These are phyloP conservation scores for Vitis vinifera DNA, from an alignment of 164 flowering plant species.

Conservation along the genomic window DNA sequence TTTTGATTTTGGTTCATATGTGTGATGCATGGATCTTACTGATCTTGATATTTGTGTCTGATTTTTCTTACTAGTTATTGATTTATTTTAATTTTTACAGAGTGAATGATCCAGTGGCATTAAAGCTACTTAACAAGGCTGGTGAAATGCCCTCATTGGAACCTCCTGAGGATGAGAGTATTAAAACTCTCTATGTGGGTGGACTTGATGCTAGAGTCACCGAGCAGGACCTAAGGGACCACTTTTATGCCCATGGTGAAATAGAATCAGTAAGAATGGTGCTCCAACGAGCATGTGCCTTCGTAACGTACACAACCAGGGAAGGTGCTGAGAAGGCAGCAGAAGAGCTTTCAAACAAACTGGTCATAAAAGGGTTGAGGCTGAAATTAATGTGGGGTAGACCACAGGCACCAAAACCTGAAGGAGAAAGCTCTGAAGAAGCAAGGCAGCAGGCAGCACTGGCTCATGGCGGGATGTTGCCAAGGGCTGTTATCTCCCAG, in stretches of 20 bases:
- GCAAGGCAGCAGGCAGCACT: conserved; percentile 63
- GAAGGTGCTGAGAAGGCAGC: conserved; percentile 98
- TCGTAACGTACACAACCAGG: conserved; percentile 93
- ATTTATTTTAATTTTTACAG: conserved; percentile 35
- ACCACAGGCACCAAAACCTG: conserved; percentile 84
- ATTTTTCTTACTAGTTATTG: neutral
- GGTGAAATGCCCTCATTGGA: conserved; percentile 90
- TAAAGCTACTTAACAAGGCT: conserved; percentile 86
- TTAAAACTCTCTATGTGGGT: conserved; percentile 89
- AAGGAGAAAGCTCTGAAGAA: conserved; percentile 52
- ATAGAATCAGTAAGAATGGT: conserved; percentile 88
- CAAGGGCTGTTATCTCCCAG: conserved; percentile 84
- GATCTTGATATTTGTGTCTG: neutral
- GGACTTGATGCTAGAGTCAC: conserved; percentile 78
- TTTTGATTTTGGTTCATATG: neutral
- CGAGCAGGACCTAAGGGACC: conserved; percentile 88
- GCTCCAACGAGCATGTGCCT: conserved; percentile 79
- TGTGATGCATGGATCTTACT: neutral
- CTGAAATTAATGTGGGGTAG: conserved; percentile 93
- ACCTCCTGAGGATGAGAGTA: conserved; percentile 90
- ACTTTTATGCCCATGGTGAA: conserved; percentile 92
- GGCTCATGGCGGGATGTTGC: conserved; percentile 79
- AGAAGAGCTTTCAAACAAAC: conserved; percentile 87
- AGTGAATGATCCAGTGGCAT: conserved; percentile 93
- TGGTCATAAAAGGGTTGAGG: conserved; percentile 82